Evolutionary conservation across 2,329 filamentous ascomycete genomes (phyloP), one percentile per base, ranked within the genome.

Genomic region (Botrytis fragariae): DNA sequence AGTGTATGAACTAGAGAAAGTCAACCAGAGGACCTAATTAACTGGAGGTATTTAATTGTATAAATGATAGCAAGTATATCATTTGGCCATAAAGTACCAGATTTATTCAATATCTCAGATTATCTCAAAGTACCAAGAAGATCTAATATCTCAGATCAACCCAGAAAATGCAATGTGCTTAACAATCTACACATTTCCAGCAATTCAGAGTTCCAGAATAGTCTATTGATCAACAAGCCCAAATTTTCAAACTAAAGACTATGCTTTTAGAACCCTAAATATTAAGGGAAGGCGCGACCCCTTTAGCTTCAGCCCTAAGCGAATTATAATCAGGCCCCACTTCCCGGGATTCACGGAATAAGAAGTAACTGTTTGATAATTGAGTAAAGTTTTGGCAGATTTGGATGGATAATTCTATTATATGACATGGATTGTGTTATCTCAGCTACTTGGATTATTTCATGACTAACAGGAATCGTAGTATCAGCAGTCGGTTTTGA

Each of bases 271-370:
- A 29, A 22, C 9, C n/a, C 3, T 64, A 32, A 45, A 44, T 22
- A 12, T 6, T 7, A 32, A 44, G 16, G 39, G 61, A 64, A 64
- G 29, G 18, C 18, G 39, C 61, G 18, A 64, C 61, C 61, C 61
- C 39, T 64, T 63, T 64, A 44, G 39, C n/a, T 37, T 45, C n/a
- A 32, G 22, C 39, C 9, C 18, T 64, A 64, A 64, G 61, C 61
- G 61, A 64, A n/a, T 20, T 45, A 32, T 45, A 16, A 20, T 44
- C 8, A 1, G 12, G n/a, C n/a, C n/a, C 61, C 61, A 32, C 39
- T 64, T 45, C 14, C 14, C 25, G 39, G 25, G 20, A 29, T n/a
- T 45, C 9, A 44, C 39, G 20, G 10, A 25, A 29, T 25, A 6
- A 39, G 25, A 44, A 63, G 37, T 44, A 9, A 62, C 25, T 14